These are phyloP conservation scores for Ceratobasidium sp. DNA, from an alignment of 1,284 basidiomycete genomes.

Conservation along the genomic window DNA sequence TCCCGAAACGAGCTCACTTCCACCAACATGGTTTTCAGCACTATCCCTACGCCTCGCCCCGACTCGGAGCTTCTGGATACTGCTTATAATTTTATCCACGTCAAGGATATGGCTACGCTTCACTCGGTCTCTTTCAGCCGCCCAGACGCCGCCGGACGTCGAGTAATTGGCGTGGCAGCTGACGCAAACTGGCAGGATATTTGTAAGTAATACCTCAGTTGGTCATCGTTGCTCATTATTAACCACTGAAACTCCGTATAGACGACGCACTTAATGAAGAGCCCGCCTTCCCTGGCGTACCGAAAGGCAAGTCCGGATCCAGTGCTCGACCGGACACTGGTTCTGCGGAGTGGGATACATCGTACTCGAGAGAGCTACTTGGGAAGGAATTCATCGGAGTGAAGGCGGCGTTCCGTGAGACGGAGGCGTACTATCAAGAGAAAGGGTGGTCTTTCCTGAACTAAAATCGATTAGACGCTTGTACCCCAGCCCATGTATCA, in stretches of 20 bases:
- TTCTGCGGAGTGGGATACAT: constrained; percentile 17
- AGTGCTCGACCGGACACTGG: constrained; percentile 17
- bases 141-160: constrained; percentile 12
- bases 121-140: constrained; percentile 11
- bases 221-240: neutral
- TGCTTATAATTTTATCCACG: constrained; percentile 9
- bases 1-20: constrained; percentile 19
- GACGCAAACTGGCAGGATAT: constrained; percentile 29
- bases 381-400: constrained; percentile 34
- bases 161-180: constrained; percentile 12
- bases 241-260: neutral
- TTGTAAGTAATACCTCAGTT: neutral
- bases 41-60: constrained; percentile 5
- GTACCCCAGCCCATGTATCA: too few relatives aligned
- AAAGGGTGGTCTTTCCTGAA: constrained; percentile 29
- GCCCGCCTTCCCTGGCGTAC: constrained; percentile 40
- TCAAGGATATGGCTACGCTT: constrained; percentile 18
- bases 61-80: neutral
- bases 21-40: neutral
- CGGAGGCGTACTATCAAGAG: constrained; percentile 23
- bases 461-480: neutral
- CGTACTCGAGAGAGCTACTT: constrained; percentile 8
- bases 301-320: constrained; percentile 38
- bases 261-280: constrained; percentile 27
- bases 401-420: constrained; percentile 29